Conservation (phyloP, 345 rosid species). For the Salix udensis region DNA sequence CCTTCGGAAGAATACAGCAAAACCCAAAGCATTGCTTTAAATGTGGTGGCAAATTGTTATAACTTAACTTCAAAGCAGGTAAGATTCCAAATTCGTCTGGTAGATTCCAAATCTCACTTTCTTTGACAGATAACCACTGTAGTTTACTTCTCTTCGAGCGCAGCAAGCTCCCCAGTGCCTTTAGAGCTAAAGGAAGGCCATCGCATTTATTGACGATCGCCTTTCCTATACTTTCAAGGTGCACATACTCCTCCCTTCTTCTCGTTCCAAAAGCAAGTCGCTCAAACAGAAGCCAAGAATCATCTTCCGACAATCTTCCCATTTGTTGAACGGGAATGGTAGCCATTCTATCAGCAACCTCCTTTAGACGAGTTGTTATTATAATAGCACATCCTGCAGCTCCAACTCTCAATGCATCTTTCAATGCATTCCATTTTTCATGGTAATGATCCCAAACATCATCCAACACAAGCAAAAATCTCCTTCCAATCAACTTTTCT, state of each 20-base stretch:
- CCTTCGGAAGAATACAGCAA: conserved; percentile 7
- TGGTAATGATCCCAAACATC: neutral
- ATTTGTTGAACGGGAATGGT: neutral
- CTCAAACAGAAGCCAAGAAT: conserved; percentile 13
- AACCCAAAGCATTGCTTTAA: conserved; percentile 8
- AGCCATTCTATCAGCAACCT: conserved; percentile 4
- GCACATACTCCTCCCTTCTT: neutral
- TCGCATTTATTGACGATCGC: conserved; percentile 14
- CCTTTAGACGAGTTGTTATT: neutral
- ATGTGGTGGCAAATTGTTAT: neutral
- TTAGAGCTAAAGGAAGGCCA: conserved; percentile 16
- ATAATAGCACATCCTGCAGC: neutral
- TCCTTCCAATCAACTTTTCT: neutral
- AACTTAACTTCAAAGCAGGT: conserved; percentile 3
- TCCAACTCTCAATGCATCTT: neutral
- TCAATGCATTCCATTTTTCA: conserved; percentile 4
- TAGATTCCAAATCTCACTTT: too few relatives aligned
- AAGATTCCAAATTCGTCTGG: neutral
- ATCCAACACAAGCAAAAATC: conserved; percentile 9
- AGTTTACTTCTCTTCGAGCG: neutral
- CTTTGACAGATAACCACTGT: too few relatives aligned
- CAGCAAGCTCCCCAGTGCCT: conserved; percentile 8
- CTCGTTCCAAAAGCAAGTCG: neutral
- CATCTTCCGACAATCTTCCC: conserved; percentile 6
- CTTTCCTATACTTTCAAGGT: conserved; percentile 6